phyloP scores from a whole-genome alignment of 192 early-diverging fungal species.

The Irineochytrium annulatum region DNA sequence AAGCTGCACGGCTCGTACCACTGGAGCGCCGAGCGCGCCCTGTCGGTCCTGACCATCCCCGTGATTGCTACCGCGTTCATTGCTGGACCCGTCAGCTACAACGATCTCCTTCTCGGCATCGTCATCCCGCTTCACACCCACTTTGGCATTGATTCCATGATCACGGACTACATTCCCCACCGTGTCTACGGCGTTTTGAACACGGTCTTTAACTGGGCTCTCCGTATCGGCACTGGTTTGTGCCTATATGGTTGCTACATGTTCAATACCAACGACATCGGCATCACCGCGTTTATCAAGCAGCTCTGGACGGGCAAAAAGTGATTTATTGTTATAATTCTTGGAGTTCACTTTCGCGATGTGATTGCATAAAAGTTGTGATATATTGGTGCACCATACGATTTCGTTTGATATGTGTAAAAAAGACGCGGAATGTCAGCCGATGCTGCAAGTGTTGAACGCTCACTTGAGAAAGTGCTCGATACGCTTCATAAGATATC shows the following conservation, averaged over 20 bases:
- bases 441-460: too few relatives aligned
- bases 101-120: constrained; percentile 85
- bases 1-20: constrained; percentile 84
- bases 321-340: too few relatives aligned
- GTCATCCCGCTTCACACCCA: constrained; percentile 88
- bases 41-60: constrained; percentile 71
- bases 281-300: constrained; percentile 83
- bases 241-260: constrained; percentile 81
- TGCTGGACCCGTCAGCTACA: constrained; percentile 78
- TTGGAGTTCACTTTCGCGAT: too few relatives aligned
- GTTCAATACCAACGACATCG: constrained; percentile 95
- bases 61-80: constrained; percentile 71
- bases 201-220: constrained; percentile 59
- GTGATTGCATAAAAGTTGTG: too few relatives aligned
- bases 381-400: too few relatives aligned
- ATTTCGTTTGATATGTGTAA: too few relatives aligned
- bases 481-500: too few relatives aligned
- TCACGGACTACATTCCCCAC: constrained; percentile 77
- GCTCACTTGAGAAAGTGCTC: too few relatives aligned
- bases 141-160: constrained; percentile 71
- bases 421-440: too few relatives aligned
- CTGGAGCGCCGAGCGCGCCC: constrained; percentile 92
- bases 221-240: constrained; percentile 67
- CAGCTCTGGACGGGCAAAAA: constrained; percentile 85
- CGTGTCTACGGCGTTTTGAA: constrained; percentile 60